Evolutionary conservation across 2,329 filamentous ascomycete species (phyloP).

Genomic region (Phoma sp.): DNA sequence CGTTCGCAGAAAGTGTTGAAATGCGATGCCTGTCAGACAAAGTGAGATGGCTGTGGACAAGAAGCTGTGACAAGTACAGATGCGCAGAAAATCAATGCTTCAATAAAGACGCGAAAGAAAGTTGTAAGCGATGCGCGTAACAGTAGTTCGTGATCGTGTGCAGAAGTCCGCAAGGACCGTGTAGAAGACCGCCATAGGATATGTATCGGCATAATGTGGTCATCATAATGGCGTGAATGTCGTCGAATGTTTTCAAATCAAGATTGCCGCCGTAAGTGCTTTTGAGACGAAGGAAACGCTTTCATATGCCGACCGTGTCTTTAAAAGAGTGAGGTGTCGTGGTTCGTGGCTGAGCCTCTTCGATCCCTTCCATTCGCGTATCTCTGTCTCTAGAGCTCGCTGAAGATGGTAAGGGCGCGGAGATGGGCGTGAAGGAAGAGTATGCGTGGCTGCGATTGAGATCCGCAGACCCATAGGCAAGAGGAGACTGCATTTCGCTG

Average conservation of each 20-base stretch:
- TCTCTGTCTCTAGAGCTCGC: conserved; percentile 42
- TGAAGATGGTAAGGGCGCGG: conserved; percentile 44
- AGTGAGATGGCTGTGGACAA: conserved; percentile 25
- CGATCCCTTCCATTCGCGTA: conserved; percentile 47
- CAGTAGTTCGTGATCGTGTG: conserved; percentile 28
- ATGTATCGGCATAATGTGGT: conserved; percentile 35
- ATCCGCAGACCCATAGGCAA: conserved; percentile 38
- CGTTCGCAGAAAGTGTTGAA: conserved; percentile 37
- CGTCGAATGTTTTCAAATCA: conserved; percentile 49
- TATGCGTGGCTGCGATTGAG: conserved; percentile 37
- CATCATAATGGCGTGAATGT: conserved; percentile 50
- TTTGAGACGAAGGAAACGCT: conserved; percentile 48
- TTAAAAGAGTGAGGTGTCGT: conserved; percentile 52
- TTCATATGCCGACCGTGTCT: conserved; percentile 52
- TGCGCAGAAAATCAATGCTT: conserved; percentile 17
- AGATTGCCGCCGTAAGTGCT: conserved; percentile 47
- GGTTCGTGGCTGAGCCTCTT: conserved; percentile 47
- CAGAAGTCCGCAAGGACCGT: conserved; percentile 35
- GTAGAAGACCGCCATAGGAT: conserved; percentile 45
- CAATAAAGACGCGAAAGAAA: conserved; percentile 19
- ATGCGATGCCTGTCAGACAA: conserved; percentile 31
- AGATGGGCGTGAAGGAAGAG: conserved; percentile 46
- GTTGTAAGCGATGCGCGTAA: conserved; percentile 30
- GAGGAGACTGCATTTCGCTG: conserved; percentile 41
- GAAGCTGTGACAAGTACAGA: conserved; percentile 20